Evolutionary conservation across 2,329 filamentous ascomycete genomes (phyloP).

Genomic region (Tolypocladium inflatum): DNA sequence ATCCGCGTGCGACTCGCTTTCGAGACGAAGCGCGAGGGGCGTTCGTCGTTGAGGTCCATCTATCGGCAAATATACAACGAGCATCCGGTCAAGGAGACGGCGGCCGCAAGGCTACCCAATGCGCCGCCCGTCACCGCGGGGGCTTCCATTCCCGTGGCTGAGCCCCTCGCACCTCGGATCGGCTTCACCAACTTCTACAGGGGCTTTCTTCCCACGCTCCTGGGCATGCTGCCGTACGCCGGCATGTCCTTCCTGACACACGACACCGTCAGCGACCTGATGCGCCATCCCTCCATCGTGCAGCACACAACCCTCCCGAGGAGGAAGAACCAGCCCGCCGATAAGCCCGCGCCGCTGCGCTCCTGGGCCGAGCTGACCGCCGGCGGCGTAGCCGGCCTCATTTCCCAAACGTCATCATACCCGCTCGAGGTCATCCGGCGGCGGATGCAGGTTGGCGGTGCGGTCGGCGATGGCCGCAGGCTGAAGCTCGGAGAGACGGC

Average conservation of each 20-base stretch:
- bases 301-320: slow-evolving; percentile 66
- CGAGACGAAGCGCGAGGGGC: slow-evolving; percentile 70
- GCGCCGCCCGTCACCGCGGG: slow-evolving; percentile 24
- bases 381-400: slow-evolving; percentile 76
- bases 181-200: slow-evolving; percentile 90
- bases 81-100: slow-evolving; percentile 33
- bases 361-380: slow-evolving; percentile 81
- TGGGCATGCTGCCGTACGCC: slow-evolving; percentile 95
- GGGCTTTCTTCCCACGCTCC: slow-evolving; percentile 79
- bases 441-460: slow-evolving; percentile 92
- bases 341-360: slow-evolving; percentile 62
- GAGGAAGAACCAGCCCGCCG: slow-evolving; percentile 39
- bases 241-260: slow-evolving; percentile 94
- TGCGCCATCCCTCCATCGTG: slow-evolving; percentile 60
- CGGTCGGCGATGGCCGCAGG: slow-evolving; percentile 79
- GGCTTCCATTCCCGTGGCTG: slow-evolving; percentile 29
- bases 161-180: slow-evolving; percentile 44
- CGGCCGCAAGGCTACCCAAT: slow-evolving; percentile 17
- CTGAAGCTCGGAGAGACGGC: slow-evolving; percentile 73
- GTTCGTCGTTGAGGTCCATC: slow-evolving; percentile 64
- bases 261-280: slow-evolving; percentile 76
- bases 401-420: slow-evolving; percentile 88
- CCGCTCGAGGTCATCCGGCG: slow-evolving; percentile 86
- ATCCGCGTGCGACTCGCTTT: slow-evolving; percentile 89
- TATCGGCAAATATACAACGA: slow-evolving; percentile 84